Conservation (phyloP, 2,329 filamentous ascomycete species). For the Dissoconium aciculare region DNA sequence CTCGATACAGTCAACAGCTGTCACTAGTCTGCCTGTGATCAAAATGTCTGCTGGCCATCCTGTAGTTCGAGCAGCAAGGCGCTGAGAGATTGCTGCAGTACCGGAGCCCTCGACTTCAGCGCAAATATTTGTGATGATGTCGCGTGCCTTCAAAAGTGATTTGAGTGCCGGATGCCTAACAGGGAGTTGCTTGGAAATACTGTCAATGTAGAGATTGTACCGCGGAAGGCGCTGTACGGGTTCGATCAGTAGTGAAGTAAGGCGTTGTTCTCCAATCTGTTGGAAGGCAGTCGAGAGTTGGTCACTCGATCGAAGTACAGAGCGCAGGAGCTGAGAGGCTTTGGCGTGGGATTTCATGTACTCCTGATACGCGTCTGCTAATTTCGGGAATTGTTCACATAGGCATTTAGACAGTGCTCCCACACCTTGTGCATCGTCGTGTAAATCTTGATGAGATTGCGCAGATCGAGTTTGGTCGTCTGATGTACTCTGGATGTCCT, state of each 20-base stretch:
- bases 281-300: slow-evolving; percentile 69
- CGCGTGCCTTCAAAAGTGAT: slow-evolving; percentile 70
- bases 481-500: slow-evolving; percentile 51
- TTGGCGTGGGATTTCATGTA: slow-evolving; percentile 85
- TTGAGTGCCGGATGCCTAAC: slow-evolving; percentile 73
- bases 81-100: slow-evolving; percentile 57
- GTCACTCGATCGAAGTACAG: slow-evolving; percentile 58
- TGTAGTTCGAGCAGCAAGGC: slow-evolving; percentile 34
- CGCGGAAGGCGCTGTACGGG: slow-evolving; percentile 86
- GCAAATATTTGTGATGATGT: slow-evolving; percentile 92
- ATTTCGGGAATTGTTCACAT: slow-evolving; percentile 83
- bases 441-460: slow-evolving; percentile 47
- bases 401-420: slow-evolving; percentile 65
- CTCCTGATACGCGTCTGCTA: slow-evolving; percentile 78
- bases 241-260: slow-evolving; percentile 87
- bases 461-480: slow-evolving; percentile 26
- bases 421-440: slow-evolving; percentile 42
- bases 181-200: slow-evolving; percentile 75
- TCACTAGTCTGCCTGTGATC: slow-evolving; percentile 62
- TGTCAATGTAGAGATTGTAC: slow-evolving; percentile 92
- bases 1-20: slow-evolving; percentile 67
- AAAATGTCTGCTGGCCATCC: slow-evolving; percentile 29
- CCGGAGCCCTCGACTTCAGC: slow-evolving; percentile 65
- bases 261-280: slow-evolving; percentile 73
- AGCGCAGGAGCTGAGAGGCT: slow-evolving; percentile 66